Base-by-base conservation (phyloP, 1,139 yeast genomes). In the Candida glucosophila region DNA sequence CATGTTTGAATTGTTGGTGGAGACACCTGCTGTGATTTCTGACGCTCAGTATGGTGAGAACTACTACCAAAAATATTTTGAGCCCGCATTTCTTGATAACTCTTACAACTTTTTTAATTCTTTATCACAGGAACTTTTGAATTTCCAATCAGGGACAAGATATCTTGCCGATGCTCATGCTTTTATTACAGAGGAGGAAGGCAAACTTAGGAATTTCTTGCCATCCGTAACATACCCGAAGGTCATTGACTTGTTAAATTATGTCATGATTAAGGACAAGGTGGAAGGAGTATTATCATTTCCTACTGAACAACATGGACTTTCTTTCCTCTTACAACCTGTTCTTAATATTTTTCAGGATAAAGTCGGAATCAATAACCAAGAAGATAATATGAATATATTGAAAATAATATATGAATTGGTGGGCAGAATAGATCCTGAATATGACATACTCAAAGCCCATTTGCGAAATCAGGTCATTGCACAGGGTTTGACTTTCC, bases 1-100 rank as follows among this genome's bases (percentile, higher is more conserved):
- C 26, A 82, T 88, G 88, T 67, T 86, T 47, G 92, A 82, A 40
- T 34, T 52, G 26, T 41, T 64, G 19, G 52, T 53, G 14, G 67
- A 69, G 68, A 14, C 52, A 66, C 15, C 13, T 7, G 22, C 11
- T 17, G 22, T 58, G 58, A 28, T 68, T 44, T 49, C 31, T 26
- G 64, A 64, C 10, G 30, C 47, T 6, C 52, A 40, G 23, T 47
- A 44, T 14, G 65, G 62, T 2, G 78, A 71, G 24, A 73, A 64
- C 30, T 78, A 75, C 37, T 85, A 80, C 44, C 58, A 65, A 22
- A 64, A 63, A 14, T 65, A 59, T 23, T 82, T 86, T 47, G 95
- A 85, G 40, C 83, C 83, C 0, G 54, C 50, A 26, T 67, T 83
- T 27, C 46, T 82, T 23, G 43, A 60, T 4, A 65, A 64, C 14